phyloP scores from a whole-genome alignment of 2,329 filamentous ascomycete genomes.

The Phialemonium atrogriseum region DNA sequence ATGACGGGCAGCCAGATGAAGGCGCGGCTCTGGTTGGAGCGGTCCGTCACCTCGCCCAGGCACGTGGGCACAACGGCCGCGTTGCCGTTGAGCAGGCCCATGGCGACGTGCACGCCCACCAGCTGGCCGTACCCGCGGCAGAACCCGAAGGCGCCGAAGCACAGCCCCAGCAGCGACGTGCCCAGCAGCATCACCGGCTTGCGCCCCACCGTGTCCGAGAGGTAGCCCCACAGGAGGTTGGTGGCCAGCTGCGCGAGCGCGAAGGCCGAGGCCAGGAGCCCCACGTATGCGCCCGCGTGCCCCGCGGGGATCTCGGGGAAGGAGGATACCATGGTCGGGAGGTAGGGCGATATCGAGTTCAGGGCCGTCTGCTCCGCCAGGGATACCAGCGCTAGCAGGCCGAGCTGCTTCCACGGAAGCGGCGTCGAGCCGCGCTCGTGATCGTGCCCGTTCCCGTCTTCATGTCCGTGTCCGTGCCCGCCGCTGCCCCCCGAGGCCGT shows the following conservation, averaged over 20 bases:
- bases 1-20: slow-evolving; percentile 94
- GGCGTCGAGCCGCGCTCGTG: slow-evolving; percentile 50
- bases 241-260: slow-evolving; percentile 87
- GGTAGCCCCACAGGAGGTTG: slow-evolving; percentile 84
- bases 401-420: slow-evolving; percentile 73
- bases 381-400: slow-evolving; percentile 78
- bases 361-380: slow-evolving; percentile 92
- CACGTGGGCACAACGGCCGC: slow-evolving; percentile 91
- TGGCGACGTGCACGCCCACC: slow-evolving; percentile 74
- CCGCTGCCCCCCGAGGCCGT: slow-evolving; percentile 43
- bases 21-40: slow-evolving; percentile 85
- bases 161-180: slow-evolving; percentile 71
- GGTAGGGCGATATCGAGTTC: slow-evolving; percentile 92
- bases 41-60: slow-evolving; percentile 87
- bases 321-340: slow-evolving; percentile 81
- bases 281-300: slow-evolving; percentile 79
- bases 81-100: slow-evolving; percentile 93
- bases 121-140: slow-evolving; percentile 77
- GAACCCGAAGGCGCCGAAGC: slow-evolving; percentile 82
- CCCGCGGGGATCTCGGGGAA: slow-evolving; percentile 71
- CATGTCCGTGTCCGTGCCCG: slow-evolving; percentile 3
- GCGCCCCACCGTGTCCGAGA: slow-evolving; percentile 70
- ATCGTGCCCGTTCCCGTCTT: slow-evolving; percentile 3
- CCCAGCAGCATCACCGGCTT: slow-evolving; percentile 79
- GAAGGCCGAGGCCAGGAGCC: slow-evolving; percentile 82